Conservation (phyloP, 177 flowering plant species). For the Vitis hybrid region DNA sequence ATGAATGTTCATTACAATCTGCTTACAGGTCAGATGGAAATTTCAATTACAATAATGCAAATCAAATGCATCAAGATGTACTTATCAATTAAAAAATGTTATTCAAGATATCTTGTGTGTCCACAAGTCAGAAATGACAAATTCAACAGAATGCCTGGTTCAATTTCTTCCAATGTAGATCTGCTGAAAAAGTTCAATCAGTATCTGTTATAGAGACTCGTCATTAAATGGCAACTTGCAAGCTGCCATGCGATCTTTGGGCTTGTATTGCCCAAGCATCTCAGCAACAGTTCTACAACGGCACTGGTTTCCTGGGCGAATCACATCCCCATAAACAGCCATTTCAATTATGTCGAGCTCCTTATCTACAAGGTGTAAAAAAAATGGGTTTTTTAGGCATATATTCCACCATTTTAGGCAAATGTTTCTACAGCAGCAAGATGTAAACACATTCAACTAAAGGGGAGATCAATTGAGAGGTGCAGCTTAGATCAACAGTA, state of each 20-base stretch:
- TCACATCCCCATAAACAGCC: slow-evolving; percentile 98
- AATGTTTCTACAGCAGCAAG: too few relatives aligned
- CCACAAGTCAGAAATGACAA: neutral
- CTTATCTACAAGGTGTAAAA: slow-evolving; percentile 52
- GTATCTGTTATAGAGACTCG: slow-evolving; percentile 14
- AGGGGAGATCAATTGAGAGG: too few relatives aligned
- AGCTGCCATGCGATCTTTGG: slow-evolving; percentile 58
- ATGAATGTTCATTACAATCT: neutral
- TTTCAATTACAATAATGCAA: neutral
- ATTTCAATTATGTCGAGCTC: slow-evolving; percentile 93
- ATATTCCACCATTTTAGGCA: too few relatives aligned
- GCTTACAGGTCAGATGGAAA: neutral
- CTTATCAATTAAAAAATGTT: too few relatives aligned
- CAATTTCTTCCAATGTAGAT: neutral
- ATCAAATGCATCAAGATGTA: neutral
- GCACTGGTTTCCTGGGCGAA: slow-evolving; percentile 89
- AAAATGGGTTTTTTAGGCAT: neutral
- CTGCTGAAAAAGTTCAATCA: neutral
- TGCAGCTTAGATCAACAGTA: too few relatives aligned
- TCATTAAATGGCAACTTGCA: slow-evolving; percentile 66
- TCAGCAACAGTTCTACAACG: slow-evolving; percentile 95
- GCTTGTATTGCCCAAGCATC: slow-evolving; percentile 77
- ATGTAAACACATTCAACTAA: too few relatives aligned
- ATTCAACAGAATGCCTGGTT: neutral
- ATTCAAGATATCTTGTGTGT: neutral